Percentiles rank a stretch among this genome's conserved stretches.
Conservation (phyloP, 148 eudicot genomes). For the Chenopodium formosanum region DNA sequence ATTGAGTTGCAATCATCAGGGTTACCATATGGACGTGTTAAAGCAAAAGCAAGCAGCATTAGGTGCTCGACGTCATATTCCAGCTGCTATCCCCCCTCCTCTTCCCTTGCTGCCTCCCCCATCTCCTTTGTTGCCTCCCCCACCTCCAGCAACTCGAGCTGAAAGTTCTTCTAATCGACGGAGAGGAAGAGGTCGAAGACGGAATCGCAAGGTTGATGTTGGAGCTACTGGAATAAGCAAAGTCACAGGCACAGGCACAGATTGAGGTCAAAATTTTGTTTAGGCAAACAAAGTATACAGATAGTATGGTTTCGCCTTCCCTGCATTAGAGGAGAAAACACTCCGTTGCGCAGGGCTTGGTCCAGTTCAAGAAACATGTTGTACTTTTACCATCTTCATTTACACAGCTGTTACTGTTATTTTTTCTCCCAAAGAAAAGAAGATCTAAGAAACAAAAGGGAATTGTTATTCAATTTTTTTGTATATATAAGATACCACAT, state of each 20-base stretch:
- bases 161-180: conserved; percentile 36
- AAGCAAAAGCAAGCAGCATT: conserved; percentile 58
- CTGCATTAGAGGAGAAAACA: conserved; percentile 5
- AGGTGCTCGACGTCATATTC: conserved; percentile 22
- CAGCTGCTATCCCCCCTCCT: conserved; percentile 24
- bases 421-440: conserved; percentile 17
- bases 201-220: conserved; percentile 66
- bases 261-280: conserved; percentile 25
- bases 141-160: conserved; percentile 24
- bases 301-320: conserved; percentile 21
- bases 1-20: conserved; percentile 41
- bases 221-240: conserved; percentile 30
- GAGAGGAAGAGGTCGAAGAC: conserved; percentile 59
- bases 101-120: conserved; percentile 23
- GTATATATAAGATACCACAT: conserved; percentile 29
- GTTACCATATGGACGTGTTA: conserved; percentile 74
- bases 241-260: conserved; percentile 27
- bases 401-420: conserved; percentile 22
- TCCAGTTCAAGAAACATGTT: conserved; percentile 16
- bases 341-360: conserved; percentile 21
- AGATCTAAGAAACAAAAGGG: conserved; percentile 13
- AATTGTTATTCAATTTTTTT: conserved; percentile 31
- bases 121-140: conserved; percentile 15
- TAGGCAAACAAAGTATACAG: conserved; percentile 23
- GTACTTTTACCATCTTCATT: conserved; percentile 26